Conservation (phyloP, 352 stramenopile species). For the Globisporangium radiosum region DNA sequence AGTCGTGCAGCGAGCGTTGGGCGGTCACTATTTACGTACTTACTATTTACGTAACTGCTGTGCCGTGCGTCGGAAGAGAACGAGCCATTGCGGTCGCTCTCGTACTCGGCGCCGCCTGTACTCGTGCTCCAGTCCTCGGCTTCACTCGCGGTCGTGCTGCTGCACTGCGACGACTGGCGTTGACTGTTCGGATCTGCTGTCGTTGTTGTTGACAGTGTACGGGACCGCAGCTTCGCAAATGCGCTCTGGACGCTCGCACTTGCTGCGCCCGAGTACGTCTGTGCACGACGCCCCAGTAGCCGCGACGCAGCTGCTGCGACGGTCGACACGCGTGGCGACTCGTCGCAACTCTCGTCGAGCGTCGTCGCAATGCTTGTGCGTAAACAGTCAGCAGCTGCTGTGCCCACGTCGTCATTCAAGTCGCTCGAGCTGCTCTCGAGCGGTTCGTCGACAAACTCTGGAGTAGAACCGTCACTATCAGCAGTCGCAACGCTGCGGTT, state of each 20-base stretch:
- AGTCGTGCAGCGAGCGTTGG: conserved; percentile 21
- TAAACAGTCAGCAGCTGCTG: background rate
- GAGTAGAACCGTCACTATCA: background rate
- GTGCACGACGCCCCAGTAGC: conserved; percentile 1
- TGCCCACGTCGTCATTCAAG: conserved; percentile 3
- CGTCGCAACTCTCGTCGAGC: conserved; percentile 10
- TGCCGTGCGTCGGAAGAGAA: background rate
- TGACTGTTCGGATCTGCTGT: background rate
- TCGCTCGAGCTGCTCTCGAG: conserved; percentile 1
- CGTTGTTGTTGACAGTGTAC: conserved; percentile 10
- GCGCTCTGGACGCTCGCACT: conserved; percentile 11
- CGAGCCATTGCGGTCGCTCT: background rate
- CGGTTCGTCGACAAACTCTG: conserved; percentile 10
- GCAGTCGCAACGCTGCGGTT: background rate
- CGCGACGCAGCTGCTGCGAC: background rate
- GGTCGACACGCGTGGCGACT: conserved; percentile 6
- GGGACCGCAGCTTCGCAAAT: conserved; percentile 12
- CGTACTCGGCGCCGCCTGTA: conserved; percentile 41
- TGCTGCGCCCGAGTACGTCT: conserved; percentile 8
- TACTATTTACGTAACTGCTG: conserved; percentile 11
- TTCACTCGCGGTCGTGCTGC: conserved; percentile 3
- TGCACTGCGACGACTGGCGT: background rate
- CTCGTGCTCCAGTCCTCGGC: conserved; percentile 33
- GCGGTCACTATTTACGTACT: conserved; percentile 4
- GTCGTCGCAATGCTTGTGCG: conserved; percentile 14